A percentile compares a stretch with the other conserved stretches of the same genome.
phyloP scores from a whole-genome alignment of 257 asterid genomes.

The Striga asiatica region DNA sequence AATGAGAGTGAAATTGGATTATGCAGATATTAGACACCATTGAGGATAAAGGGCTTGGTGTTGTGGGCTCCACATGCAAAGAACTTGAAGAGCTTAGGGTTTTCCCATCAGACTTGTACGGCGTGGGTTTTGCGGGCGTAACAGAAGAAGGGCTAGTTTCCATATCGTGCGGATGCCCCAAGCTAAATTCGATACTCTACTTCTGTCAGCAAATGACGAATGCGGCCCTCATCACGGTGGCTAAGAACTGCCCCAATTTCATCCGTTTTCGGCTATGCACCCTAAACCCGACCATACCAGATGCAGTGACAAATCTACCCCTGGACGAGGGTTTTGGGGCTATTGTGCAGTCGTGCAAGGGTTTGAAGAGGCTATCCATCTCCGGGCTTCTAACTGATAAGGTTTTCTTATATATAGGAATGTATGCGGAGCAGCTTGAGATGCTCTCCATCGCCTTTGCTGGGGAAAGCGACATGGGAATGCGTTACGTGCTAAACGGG shows the following conservation, averaged over 20 bases:
- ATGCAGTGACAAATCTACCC: slow-evolving; percentile 65
- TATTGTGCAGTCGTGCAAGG: slow-evolving; percentile 74
- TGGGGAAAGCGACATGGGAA: slow-evolving; percentile 72
- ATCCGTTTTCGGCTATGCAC: slow-evolving; percentile 60
- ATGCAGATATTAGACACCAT: slow-evolving; percentile 62
- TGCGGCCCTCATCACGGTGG: slow-evolving; percentile 69
- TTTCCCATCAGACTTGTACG: slow-evolving; percentile 45
- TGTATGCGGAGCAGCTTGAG: slow-evolving; percentile 82
- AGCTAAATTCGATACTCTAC: slow-evolving; percentile 60
- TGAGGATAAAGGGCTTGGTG: slow-evolving; percentile 59
- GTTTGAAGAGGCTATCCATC: slow-evolving; percentile 62
- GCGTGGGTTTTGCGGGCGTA: slow-evolving; percentile 49
- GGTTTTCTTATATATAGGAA: slow-evolving; percentile 72
- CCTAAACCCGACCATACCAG: slow-evolving; percentile 52
- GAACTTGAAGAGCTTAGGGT: slow-evolving; percentile 70
- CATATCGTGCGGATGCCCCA: slow-evolving; percentile 75
- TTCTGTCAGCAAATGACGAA: slow-evolving; percentile 80
- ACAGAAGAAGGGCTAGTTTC: slow-evolving; percentile 77
- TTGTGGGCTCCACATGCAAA: slow-evolving; percentile 61
- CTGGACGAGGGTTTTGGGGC: slow-evolving; percentile 92
- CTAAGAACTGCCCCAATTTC: slow-evolving; percentile 77
- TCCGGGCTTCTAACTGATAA: slow-evolving; percentile 69
- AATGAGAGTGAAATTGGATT: no score
- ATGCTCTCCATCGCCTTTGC: slow-evolving; percentile 81
- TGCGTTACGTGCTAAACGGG: slow-evolving; percentile 68